Percentiles rank a stretch among this genome's conserved stretches.
These are phyloP conservation scores for Polychytrium aggregatum DNA, from an alignment of 192 early-diverging fungal genomes.

Conservation along the genomic window DNA sequence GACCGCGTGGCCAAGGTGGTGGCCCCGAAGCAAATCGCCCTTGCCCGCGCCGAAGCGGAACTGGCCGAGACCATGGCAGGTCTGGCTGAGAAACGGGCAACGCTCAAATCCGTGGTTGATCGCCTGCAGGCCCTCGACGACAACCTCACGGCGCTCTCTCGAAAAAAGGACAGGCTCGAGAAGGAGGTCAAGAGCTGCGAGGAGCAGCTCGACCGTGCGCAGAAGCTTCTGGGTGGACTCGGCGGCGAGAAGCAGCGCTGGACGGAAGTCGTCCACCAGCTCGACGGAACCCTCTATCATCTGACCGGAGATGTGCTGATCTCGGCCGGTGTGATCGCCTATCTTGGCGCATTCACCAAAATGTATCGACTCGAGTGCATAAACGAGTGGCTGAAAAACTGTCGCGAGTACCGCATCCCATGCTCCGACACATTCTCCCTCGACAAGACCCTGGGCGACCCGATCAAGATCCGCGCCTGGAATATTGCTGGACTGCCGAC, in stretches of 20 bases:
- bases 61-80: constrained; percentile 43
- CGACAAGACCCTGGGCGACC: constrained; percentile 46
- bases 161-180: constrained; percentile 42
- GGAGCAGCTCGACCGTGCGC: constrained; percentile 47
- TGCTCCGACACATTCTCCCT: constrained; percentile 43
- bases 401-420: constrained; percentile 31
- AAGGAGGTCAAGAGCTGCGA: constrained; percentile 48
- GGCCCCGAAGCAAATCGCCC: constrained; percentile 46
- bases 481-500: constrained; percentile 51
- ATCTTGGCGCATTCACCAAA: constrained; percentile 53
- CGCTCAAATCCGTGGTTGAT: constrained; percentile 41
- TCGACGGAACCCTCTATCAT: constrained; percentile 39
- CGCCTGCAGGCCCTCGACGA: constrained; percentile 41
- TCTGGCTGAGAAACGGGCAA: constrained; percentile 41
- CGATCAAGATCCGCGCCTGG: constrained; percentile 48
- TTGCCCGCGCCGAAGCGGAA: constrained; percentile 42
- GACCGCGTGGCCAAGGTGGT: constrained; percentile 50
- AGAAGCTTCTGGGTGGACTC: constrained; percentile 44
- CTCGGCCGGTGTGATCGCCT: constrained; percentile 51
- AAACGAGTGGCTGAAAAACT: constrained; percentile 24
- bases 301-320: constrained; percentile 48
- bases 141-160: constrained; percentile 32
- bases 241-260: constrained; percentile 53
- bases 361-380: constrained; percentile 36
- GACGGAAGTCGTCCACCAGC: constrained; percentile 39